Conservation (phyloP, 2,329 filamentous ascomycete genomes). For the Alternaria viburni region DNA sequence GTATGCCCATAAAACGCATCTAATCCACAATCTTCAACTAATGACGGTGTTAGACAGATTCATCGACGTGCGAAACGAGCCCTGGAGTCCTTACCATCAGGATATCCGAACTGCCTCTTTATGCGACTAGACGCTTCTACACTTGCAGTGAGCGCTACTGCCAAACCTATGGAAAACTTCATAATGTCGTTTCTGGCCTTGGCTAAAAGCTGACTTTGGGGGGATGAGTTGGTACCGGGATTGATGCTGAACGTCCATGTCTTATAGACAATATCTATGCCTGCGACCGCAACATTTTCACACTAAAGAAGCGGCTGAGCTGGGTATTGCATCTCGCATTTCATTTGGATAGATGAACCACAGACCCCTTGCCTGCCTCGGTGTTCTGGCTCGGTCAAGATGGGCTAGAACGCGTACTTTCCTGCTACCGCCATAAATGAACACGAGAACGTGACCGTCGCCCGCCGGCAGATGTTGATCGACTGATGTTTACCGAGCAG, state of each 20-base stretch:
- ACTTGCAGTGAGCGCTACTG: slow-evolving; percentile 30
- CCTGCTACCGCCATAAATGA: slow-evolving; percentile 16
- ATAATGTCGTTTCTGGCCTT: slow-evolving; percentile 22
- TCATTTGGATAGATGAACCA: slow-evolving; percentile 43
- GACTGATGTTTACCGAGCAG: slow-evolving; percentile 12
- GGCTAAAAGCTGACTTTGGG: not conserved
- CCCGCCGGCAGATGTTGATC: slow-evolving; percentile 22
- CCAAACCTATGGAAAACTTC: slow-evolving; percentile 29
- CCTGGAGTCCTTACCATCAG: slow-evolving; percentile 29
- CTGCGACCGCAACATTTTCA: not conserved
- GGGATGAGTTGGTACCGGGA: slow-evolving; percentile 4
- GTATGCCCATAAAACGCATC: slow-evolving; percentile 41
- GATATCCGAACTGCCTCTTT: slow-evolving; percentile 27
- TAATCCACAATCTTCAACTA: slow-evolving; percentile 34
- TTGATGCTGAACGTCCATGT: slow-evolving; percentile 6
- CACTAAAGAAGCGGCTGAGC: slow-evolving; percentile 13
- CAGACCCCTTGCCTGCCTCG: slow-evolving; percentile 19
- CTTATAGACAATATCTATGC: slow-evolving; percentile 26
- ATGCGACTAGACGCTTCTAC: slow-evolving; percentile 27
- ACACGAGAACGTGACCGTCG: slow-evolving; percentile 22
- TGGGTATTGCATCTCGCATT: slow-evolving; percentile 26
- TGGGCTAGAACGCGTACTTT: slow-evolving; percentile 24
- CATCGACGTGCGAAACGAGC: not conserved
- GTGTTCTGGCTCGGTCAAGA: slow-evolving; percentile 16
- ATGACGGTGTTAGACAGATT: slow-evolving; percentile 1